Evolutionary conservation across 2,329 filamentous ascomycete species (phyloP).

Genomic region (Coniella lustricola): DNA sequence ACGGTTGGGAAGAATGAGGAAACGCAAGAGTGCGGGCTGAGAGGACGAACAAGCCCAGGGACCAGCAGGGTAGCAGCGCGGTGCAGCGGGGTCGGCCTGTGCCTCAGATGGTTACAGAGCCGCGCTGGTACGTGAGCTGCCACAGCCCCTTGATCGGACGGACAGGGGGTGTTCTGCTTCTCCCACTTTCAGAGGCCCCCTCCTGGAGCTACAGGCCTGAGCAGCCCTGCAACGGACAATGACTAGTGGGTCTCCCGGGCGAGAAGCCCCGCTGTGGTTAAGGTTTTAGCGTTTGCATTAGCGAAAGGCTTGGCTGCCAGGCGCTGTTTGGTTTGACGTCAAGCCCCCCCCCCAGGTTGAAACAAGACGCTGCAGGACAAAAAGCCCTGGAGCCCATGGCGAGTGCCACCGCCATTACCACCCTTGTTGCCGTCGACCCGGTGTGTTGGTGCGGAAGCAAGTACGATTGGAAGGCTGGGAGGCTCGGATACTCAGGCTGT

Average conservation of each 20-base stretch:
- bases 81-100: conserved; percentile 6
- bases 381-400: no score
- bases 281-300: conserved; percentile 10
- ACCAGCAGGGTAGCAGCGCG: conserved; percentile 5
- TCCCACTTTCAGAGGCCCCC: no score
- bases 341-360: conserved; percentile 22
- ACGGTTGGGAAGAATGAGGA: no score
- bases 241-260: background rate
- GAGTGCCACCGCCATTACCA: conserved; percentile 20
- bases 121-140: conserved; percentile 3
- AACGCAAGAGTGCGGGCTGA: background rate
- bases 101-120: conserved; percentile 17
- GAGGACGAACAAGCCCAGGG: conserved; percentile 10
- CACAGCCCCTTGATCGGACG: conserved; percentile 10
- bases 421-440: background rate
- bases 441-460: no score
- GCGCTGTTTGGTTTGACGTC: conserved; percentile 27
- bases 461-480: no score
- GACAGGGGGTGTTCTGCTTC: conserved; percentile 7
- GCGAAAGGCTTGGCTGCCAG: background rate
- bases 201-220: no score
- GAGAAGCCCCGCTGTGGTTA: conserved; percentile 6
- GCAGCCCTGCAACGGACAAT: background rate
- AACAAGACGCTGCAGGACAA: no score
- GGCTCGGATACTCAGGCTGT: no score